These are phyloP conservation scores for Neurospora sp. DNA, from an alignment of 495 filamentous ascomycete species.

Conservation along the genomic window DNA sequence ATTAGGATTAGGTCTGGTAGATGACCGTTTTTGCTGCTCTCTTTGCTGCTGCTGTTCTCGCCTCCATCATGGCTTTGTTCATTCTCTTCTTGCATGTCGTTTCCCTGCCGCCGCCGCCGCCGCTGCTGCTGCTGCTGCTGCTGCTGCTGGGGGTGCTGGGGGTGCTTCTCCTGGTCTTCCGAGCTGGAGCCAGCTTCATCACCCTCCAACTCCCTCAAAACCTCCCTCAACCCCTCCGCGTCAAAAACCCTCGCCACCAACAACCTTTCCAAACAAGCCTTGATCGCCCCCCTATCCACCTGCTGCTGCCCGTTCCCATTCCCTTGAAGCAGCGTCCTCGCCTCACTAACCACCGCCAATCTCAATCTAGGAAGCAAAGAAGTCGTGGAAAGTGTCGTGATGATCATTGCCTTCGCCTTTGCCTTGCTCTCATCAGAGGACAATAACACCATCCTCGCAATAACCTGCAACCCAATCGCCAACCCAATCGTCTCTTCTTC, in stretches of 20 bases:
- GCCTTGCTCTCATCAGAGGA: background rate
- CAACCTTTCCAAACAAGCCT: slow-evolving; percentile 37
- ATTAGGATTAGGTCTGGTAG: slow-evolving; percentile 31
- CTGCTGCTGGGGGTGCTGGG: too few relatives aligned
- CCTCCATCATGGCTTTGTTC: background rate
- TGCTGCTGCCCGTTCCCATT: slow-evolving; percentile 1
- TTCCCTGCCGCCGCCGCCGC: too few relatives aligned
- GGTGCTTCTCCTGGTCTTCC: background rate
- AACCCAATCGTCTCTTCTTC: slow-evolving; percentile 26
- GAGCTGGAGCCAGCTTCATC: too few relatives aligned
- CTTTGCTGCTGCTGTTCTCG: background rate
- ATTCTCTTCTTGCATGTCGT: background rate
- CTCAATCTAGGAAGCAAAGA: slow-evolving; percentile 25
- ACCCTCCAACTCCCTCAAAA: slow-evolving; percentile 33
- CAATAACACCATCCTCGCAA: background rate
- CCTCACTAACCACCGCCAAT: slow-evolving; percentile 20
- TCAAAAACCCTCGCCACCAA: slow-evolving; percentile 51
- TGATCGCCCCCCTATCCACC: slow-evolving; percentile 7
- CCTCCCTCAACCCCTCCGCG: slow-evolving; percentile 46
- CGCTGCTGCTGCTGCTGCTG: background rate
- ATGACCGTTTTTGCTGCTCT: background rate
- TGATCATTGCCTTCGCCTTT: slow-evolving; percentile 16
- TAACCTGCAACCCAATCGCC: slow-evolving; percentile 19
- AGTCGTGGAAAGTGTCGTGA: slow-evolving; percentile 25
- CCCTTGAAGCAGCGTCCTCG: slow-evolving; percentile 1